A percentile compares a stretch with the other conserved stretches of the same genome.
phyloP scores from a whole-genome alignment of 805 yeast genomes.

The Zygoascus tannicola region DNA sequence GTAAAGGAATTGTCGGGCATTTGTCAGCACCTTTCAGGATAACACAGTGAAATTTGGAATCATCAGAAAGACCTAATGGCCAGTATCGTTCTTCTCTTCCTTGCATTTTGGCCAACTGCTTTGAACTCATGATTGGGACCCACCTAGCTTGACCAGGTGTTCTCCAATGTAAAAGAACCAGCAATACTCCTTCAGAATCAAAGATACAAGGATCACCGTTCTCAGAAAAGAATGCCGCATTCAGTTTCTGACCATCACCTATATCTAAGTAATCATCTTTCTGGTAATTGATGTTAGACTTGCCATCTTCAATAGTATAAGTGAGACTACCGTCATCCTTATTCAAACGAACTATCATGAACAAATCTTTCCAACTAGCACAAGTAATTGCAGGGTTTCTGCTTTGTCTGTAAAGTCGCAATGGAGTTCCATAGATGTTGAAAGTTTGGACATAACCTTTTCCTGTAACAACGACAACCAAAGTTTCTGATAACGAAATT shows the following conservation, averaged over 20 bases:
- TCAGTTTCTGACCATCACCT: slow-evolving; percentile 34
- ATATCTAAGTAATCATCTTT: slow-evolving; percentile 25
- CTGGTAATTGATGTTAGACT: slow-evolving; percentile 32
- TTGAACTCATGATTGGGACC: slow-evolving; percentile 58
- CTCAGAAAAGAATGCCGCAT: slow-evolving; percentile 74
- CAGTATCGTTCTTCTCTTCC: slow-evolving; percentile 60
- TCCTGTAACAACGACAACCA: slow-evolving; percentile 62
- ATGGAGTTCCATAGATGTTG: slow-evolving; percentile 64
- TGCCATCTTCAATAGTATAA: slow-evolving; percentile 41
- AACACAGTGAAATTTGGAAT: slow-evolving; percentile 56
- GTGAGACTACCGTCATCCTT: slow-evolving; percentile 26
- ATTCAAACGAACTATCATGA: slow-evolving; percentile 39
- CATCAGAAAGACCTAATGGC: slow-evolving; percentile 76
- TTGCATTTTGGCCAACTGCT: slow-evolving; percentile 34
- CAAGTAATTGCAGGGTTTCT: slow-evolving; percentile 64
- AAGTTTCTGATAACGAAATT: slow-evolving; percentile 53
- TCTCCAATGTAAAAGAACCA: slow-evolving; percentile 73
- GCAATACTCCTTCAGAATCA: slow-evolving; percentile 65
- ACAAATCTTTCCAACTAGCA: slow-evolving; percentile 48
- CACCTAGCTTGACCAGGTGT: slow-evolving; percentile 66
- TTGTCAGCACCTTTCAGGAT: slow-evolving; percentile 55
- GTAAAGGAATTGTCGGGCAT: slow-evolving; percentile 77
- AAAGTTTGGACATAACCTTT: slow-evolving; percentile 65
- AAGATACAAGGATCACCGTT: slow-evolving; percentile 86
- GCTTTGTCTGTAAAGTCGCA: slow-evolving; percentile 48